These are phyloP conservation scores for Dryadomyces quercus-mongolicae DNA, from an alignment of 2,329 filamentous ascomycete species.

Conservation along the genomic window DNA sequence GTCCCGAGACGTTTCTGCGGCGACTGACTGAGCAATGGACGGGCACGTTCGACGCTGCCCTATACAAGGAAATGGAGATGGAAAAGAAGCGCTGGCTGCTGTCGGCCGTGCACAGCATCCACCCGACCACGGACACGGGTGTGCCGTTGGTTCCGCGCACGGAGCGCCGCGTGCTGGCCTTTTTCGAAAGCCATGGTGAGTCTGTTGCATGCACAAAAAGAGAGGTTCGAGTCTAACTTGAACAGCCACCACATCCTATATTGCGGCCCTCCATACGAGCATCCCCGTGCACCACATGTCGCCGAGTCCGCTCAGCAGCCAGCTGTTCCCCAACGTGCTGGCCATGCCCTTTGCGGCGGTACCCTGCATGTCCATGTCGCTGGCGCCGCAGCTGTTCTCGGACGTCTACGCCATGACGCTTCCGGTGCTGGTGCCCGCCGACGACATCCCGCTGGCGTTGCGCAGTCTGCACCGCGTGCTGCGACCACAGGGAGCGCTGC, in stretches of 20 bases:
- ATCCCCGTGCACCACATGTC: slow-evolving; percentile 35
- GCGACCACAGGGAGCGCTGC: slow-evolving; percentile 39
- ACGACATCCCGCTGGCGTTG: slow-evolving; percentile 44
- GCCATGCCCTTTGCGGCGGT: slow-evolving; percentile 26
- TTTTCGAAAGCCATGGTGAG: slow-evolving; percentile 40
- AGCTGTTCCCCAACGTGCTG: slow-evolving; percentile 26
- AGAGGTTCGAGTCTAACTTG: not conserved
- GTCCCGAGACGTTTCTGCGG: slow-evolving; percentile 36
- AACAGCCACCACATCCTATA: slow-evolving; percentile 35
- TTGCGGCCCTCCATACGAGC: slow-evolving; percentile 30
- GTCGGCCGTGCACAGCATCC: slow-evolving; percentile 33
- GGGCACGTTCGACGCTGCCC: slow-evolving; percentile 33
- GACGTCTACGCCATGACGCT: slow-evolving; percentile 41
- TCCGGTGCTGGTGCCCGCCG: slow-evolving; percentile 41
- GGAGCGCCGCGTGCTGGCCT: slow-evolving; percentile 27
- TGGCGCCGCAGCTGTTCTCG: slow-evolving; percentile 31
- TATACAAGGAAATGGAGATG: slow-evolving; percentile 37
- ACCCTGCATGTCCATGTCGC: slow-evolving; percentile 22
- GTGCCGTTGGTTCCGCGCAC: slow-evolving; percentile 4
- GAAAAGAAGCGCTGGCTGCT: slow-evolving; percentile 24
- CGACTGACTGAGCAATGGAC: slow-evolving; percentile 40
- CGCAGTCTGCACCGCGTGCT: slow-evolving; percentile 44
- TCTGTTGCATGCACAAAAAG: not conserved
- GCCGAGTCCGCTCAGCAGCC: slow-evolving; percentile 24
- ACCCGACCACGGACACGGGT: slow-evolving; percentile 18